Conservation (phyloP, 495 filamentous ascomycete genomes). For the Durotheca rogersii region DNA sequence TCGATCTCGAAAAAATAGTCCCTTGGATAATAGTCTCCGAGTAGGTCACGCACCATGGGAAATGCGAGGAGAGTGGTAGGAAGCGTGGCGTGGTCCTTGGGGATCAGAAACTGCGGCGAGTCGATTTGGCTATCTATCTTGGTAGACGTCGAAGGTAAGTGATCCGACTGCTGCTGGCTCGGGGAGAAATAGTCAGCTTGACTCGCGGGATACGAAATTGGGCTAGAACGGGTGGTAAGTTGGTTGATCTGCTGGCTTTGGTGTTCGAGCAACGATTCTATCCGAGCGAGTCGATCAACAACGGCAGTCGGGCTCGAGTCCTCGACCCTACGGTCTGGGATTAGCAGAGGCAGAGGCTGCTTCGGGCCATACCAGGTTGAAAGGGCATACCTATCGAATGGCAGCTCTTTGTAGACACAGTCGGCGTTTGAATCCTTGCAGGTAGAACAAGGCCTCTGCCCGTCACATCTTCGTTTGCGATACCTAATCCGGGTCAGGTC, state of each 20-base stretch:
- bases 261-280: conserved; percentile 38
- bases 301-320: conserved; percentile 33
- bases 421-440: conserved; percentile 39
- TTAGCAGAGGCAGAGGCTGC: conserved; percentile 9
- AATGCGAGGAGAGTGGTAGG: conserved; percentile 33
- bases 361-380: not conserved
- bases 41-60: conserved; percentile 31
- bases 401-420: conserved; percentile 39
- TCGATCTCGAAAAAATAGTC: conserved; percentile 38
- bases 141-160: conserved; percentile 26
- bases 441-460: conserved; percentile 37
- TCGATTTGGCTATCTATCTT: conserved; percentile 29
- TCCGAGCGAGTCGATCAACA: conserved; percentile 36
- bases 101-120: conserved; percentile 36
- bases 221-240: conserved; percentile 27
- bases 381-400: conserved; percentile 32
- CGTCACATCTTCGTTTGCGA: conserved; percentile 39
- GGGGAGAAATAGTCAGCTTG: conserved; percentile 30
- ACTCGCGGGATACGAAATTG: conserved; percentile 30
- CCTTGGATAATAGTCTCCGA: conserved; percentile 37
- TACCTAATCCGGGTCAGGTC: conserved; percentile 27
- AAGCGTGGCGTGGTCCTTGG: conserved; percentile 34
- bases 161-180: conserved; percentile 30
- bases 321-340: conserved; percentile 24
- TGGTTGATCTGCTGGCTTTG: conserved; percentile 37